Conservation (phyloP, 345 rosid species). For the Brassica rapa region DNA sequence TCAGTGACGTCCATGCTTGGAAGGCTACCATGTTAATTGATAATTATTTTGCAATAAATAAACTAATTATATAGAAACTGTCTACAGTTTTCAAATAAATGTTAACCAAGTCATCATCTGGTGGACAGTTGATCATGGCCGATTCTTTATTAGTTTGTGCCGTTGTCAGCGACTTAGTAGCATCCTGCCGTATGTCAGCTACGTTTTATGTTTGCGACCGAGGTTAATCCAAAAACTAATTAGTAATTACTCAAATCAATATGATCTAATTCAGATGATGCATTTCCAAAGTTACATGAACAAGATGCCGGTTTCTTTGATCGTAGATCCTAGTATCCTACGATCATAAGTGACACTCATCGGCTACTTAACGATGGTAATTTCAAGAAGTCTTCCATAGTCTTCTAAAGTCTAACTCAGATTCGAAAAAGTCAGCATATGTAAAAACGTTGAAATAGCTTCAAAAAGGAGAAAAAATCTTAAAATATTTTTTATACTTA, state of each 20-base stretch:
- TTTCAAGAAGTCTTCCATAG: too few species aligned
- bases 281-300: constrained; percentile 78
- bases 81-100: background rate
- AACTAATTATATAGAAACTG: background rate
- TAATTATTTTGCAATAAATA: background rate
- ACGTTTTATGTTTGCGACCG: background rate
- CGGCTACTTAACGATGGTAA: constrained; percentile 41
- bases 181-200: background rate
- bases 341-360: constrained; percentile 67
- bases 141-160: background rate
- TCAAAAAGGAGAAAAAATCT: too few species aligned
- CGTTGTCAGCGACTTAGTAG: background rate
- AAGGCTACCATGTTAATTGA: background rate
- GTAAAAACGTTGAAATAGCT: too few species aligned
- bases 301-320: constrained; percentile 56
- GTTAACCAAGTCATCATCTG: constrained; percentile 4
- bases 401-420: too few species aligned
- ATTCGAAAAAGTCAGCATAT: too few species aligned
- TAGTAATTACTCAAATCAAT: background rate
- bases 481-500: too few species aligned
- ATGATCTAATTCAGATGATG: constrained; percentile 39
- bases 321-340: constrained; percentile 72
- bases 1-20: background rate
- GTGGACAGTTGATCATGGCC: background rate
- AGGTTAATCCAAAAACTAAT: background rate